Evolutionary conservation across 2,329 filamentous ascomycete genomes (phyloP), one percentile per base, ranked within the genome.

Genomic region (Ceratocystis alfenasii): DNA sequence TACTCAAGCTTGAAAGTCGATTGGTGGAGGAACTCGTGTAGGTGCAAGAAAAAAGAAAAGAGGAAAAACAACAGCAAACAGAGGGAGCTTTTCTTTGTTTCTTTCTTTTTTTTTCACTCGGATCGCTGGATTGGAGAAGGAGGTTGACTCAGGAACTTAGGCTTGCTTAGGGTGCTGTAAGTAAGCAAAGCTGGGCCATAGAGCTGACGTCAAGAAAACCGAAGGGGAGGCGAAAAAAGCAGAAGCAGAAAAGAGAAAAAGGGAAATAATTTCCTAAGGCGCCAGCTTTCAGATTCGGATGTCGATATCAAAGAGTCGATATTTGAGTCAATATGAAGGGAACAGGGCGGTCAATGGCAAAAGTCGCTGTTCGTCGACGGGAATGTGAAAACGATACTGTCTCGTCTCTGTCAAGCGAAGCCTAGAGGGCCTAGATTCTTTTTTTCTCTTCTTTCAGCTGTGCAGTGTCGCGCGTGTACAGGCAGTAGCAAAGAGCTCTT

Each of bases 11-110:
- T 59, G 28, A n/a, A 33, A n/a, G 53, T 36, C 12, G 28, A 59
- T 59, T 59, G 53, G 53, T 33, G 53, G 53, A 59, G 17, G 28
- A 59, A 59, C 28, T 30, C 2, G 53, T 59, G n/a, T 59, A 59
- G 25, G 28, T 10, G n/a, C 8, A 57, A 57, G 53, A 17, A 57
- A 57, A 33, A 33, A 17, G 33, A 59, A 59, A n/a, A 20, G 30
- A 33, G 4, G 53, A 17, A 50, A 10, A 20, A 12, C 8, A 41
- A 12, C 10, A 41, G 36, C 36, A 41, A 41, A 41, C 10, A 12
- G 36, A 12, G 36, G 3, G 36, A 10, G 48, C 20, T 28, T 25
- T 53, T 50, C 22, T 50, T 22, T 50, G 7, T 6, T 6, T 25
- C n/a, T 50, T 50, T 15, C 5, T n/a, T 48, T 17, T 25, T 53